phyloP scores from a whole-genome alignment of 78 protist genomes.

The Dictyostelium purpureum region DNA sequence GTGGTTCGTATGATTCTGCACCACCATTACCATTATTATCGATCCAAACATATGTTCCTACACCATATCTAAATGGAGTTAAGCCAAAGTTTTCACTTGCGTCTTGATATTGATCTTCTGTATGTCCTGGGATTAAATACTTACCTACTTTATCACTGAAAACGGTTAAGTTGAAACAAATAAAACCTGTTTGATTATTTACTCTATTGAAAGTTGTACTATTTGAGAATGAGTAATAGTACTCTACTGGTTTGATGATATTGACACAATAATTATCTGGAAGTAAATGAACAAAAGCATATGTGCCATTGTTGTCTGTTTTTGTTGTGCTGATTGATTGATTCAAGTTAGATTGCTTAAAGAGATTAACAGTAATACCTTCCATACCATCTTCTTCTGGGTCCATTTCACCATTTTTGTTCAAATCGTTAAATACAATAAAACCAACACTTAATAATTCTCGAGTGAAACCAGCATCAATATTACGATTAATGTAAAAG shows the following conservation, averaged over 20 bases:
- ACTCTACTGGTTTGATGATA: background rate
- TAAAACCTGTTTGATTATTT: background rate
- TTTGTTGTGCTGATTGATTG: background rate
- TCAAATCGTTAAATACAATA: background rate
- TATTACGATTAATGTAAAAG: background rate
- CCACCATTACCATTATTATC: slow-evolving; percentile 52
- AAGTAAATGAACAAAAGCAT: background rate
- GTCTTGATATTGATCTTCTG: slow-evolving; percentile 1
- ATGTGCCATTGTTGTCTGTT: slow-evolving; percentile 8
- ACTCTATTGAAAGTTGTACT: background rate
- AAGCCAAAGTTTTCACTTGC: slow-evolving; percentile 19
- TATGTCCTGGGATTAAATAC: background rate
- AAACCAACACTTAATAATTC: background rate
- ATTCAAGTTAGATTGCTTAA: background rate
- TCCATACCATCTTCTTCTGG: slow-evolving; percentile 4
- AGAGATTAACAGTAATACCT: background rate
- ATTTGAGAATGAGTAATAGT: background rate
- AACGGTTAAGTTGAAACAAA: background rate
- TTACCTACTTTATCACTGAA: background rate
- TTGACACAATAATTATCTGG: slow-evolving; percentile 7
- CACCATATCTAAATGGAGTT: background rate
- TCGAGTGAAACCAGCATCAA: slow-evolving; percentile 37
- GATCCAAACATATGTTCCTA: slow-evolving; percentile 24
- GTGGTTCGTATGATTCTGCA: slow-evolving; percentile 25
- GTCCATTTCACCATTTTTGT: slow-evolving; percentile 4